Evolutionary conservation across 306 rosid species (phyloP).

Genomic region (Cicer cuneatum): DNA sequence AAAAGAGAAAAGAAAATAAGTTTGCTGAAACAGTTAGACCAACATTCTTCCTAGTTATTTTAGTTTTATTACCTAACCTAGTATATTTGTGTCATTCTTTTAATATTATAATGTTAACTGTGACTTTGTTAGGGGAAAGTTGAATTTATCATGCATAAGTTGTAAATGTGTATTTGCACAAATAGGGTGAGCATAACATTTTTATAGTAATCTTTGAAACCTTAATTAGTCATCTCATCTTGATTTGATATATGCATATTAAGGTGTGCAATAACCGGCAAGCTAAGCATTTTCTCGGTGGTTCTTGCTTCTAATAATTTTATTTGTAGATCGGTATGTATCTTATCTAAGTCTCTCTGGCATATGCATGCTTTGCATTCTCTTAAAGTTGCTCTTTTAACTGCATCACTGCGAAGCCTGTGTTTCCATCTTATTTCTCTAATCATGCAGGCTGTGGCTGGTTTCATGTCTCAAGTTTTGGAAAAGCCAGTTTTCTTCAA

Average conservation of each 20-base stretch:
- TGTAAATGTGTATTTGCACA: neutral
- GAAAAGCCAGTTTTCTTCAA: constrained; percentile 68
- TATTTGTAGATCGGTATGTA: neutral
- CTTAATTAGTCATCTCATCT: neutral
- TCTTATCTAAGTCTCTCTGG: neutral
- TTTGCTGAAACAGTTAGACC: no score
- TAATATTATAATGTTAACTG: neutral
- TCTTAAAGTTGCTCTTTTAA: constrained; percentile 23
- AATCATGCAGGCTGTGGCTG: constrained; percentile 75
- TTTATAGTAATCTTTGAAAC: neutral
- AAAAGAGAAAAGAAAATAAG: no score
- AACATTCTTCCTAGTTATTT: neutral
- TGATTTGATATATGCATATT: neutral
- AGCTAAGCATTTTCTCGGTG: neutral
- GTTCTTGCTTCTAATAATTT: neutral
- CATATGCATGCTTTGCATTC: neutral
- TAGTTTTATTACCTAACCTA: neutral
- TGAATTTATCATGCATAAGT: no score
- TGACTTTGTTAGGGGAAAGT: no score
- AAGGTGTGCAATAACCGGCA: neutral
- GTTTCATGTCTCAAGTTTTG: constrained; percentile 81
- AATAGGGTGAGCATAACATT: neutral
- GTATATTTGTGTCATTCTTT: neutral
- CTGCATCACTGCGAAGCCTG: neutral
- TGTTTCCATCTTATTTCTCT: constrained; percentile 39